Evolutionary conservation across 352 stramenopile genomes (phyloP).

Genomic region (Pythium aquatile): DNA sequence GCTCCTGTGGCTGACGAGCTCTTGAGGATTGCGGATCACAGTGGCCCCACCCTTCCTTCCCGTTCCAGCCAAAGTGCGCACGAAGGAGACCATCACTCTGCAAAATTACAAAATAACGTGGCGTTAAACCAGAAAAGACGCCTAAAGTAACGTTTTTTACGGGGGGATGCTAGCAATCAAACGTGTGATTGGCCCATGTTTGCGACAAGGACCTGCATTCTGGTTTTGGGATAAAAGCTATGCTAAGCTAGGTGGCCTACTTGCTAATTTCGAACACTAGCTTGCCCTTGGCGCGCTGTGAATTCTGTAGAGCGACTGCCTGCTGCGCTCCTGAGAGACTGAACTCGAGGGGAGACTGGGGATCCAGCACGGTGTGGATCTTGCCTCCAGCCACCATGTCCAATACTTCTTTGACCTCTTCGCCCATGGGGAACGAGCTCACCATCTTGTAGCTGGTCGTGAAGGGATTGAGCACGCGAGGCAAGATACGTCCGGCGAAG

Average conservation of each 20-base stretch:
- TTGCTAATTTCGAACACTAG: slow-evolving; percentile 58
- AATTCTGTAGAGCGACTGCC: slow-evolving; percentile 61
- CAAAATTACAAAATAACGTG: slow-evolving; percentile 11
- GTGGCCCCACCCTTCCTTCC: slow-evolving; percentile 18
- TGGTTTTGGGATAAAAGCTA: not conserved
- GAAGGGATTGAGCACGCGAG: slow-evolving; percentile 34
- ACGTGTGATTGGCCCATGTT: slow-evolving; percentile 13
- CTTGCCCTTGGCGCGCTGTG: slow-evolving; percentile 75
- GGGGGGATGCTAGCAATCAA: slow-evolving; percentile 3
- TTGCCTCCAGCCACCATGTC: slow-evolving; percentile 45
- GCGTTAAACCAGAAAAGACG: slow-evolving; percentile 25
- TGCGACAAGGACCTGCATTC: slow-evolving; percentile 21
- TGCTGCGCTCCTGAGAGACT: slow-evolving; percentile 47
- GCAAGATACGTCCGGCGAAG: slow-evolving; percentile 26
- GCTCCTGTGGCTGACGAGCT: not conserved
- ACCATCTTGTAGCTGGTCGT: slow-evolving; percentile 35
- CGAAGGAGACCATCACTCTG: slow-evolving; percentile 16
- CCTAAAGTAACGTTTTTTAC: not conserved
- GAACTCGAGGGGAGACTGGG: slow-evolving; percentile 59
- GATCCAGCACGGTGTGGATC: slow-evolving; percentile 62
- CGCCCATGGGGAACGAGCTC: slow-evolving; percentile 31
- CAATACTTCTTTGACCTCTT: slow-evolving; percentile 43
- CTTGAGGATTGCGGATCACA: slow-evolving; percentile 11
- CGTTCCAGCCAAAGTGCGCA: slow-evolving; percentile 18
- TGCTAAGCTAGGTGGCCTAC: not conserved